A percentile compares a stretch with the other conserved stretches of the same genome.
Conservation (phyloP, 2,329 filamentous ascomycete species). For the Colletotrichum falcatum region DNA sequence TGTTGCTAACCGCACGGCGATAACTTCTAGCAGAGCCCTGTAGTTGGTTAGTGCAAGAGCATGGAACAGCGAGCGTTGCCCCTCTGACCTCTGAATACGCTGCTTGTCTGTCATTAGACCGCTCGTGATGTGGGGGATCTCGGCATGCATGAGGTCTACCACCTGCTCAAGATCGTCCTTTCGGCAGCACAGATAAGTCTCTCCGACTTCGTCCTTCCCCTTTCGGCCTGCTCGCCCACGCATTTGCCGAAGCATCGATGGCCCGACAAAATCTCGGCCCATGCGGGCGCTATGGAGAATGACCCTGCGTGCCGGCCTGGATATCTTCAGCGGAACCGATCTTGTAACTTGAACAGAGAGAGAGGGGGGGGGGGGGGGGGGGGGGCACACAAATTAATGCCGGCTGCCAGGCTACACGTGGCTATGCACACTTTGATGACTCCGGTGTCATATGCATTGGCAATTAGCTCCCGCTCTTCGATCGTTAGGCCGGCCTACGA, state of each 20-base stretch:
- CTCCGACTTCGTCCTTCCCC: constrained; percentile 81
- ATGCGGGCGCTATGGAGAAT: constrained; percentile 81
- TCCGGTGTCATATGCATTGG: constrained; percentile 76
- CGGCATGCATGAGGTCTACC: constrained; percentile 76
- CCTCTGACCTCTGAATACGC: constrained; percentile 71
- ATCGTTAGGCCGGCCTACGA: constrained; percentile 74
- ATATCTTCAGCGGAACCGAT: constrained; percentile 33
- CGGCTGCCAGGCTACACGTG: constrained; percentile 83
- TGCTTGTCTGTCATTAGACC: constrained; percentile 75
- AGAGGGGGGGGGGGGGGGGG: background rate
- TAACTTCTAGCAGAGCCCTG: constrained; percentile 78
- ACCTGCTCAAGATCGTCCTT: constrained; percentile 76
- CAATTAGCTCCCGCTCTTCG: constrained; percentile 80
- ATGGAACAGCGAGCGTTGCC: background rate
- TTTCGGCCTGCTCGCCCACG: constrained; percentile 81
- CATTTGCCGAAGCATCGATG: constrained; percentile 85
- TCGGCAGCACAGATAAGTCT: constrained; percentile 82
- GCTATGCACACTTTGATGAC: constrained; percentile 78
- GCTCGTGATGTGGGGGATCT: constrained; percentile 77
- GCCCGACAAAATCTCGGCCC: constrained; percentile 81
- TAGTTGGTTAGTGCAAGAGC: constrained; percentile 19
- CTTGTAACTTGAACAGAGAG: background rate
- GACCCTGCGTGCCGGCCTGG: constrained; percentile 73
- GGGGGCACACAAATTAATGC: constrained; percentile 73
- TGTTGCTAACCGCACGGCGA: constrained; percentile 75